Evolutionary conservation across 441 rosid genomes (phyloP).

Genomic region (Biscutella laevigata): DNA sequence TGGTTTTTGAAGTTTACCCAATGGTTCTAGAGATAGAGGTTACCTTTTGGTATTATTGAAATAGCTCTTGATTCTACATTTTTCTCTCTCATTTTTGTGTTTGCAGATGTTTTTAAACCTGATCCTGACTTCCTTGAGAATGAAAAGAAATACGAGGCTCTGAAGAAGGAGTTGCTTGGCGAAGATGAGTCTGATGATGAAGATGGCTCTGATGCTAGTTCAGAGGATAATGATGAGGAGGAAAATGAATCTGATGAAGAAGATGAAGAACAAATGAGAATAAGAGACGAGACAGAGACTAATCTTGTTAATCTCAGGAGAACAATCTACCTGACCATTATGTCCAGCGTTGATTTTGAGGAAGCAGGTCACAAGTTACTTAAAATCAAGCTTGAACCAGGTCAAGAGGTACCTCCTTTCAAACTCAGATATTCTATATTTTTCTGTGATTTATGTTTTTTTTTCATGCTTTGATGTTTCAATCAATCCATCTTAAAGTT

Average conservation of each 20-base stretch:
- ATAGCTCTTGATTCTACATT: neutral
- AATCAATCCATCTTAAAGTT: neutral
- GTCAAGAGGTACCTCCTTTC: constrained; percentile 67
- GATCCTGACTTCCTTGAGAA: constrained; percentile 74
- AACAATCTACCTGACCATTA: constrained; percentile 86
- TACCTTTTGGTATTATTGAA: neutral
- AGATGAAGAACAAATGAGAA: constrained; percentile 62
- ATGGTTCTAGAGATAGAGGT: constrained; percentile 1
- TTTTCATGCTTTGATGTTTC: neutral
- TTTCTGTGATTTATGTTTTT: neutral
- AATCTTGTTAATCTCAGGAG: constrained; percentile 86
- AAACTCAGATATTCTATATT: neutral
- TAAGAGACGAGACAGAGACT: constrained; percentile 88
- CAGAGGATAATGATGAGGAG: constrained; percentile 46
- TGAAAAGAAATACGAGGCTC: constrained; percentile 74
- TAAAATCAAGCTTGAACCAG: constrained; percentile 87
- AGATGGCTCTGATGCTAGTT: constrained; percentile 60
- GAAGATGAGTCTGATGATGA: constrained; percentile 83
- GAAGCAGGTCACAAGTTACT: constrained; percentile 94
- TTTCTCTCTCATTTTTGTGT: constrained; percentile 20
- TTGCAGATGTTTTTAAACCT: constrained; percentile 69
- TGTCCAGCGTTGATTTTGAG: constrained; percentile 98
- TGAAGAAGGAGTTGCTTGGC: constrained; percentile 74
- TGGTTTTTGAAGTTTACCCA: constrained; percentile 1
- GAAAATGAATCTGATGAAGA: constrained; percentile 61